These are phyloP conservation scores for Boletellus deceptivus DNA, from an alignment of 1,284 basidiomycete genomes.

Conservation along the genomic window DNA sequence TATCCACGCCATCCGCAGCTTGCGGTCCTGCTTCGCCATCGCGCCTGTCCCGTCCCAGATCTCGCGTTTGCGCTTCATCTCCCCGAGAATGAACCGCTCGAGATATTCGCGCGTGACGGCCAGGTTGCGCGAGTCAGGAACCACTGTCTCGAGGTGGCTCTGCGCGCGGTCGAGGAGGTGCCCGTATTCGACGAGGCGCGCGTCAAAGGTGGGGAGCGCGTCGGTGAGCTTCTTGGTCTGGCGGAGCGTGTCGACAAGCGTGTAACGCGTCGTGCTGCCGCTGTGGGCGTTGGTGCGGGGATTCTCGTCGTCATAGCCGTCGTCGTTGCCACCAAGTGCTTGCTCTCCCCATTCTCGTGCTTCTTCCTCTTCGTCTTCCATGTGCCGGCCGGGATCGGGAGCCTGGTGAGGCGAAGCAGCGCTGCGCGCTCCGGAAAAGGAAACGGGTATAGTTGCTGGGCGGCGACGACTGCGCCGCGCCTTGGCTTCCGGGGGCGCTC, in stretches of 20 bases:
- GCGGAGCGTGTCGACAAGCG: conserved; percentile 30
- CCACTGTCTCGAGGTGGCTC: conserved; percentile 13
- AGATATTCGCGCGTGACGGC: conserved; percentile 27
- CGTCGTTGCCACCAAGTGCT: background rate
- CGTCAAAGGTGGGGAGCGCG: conserved; percentile 20
- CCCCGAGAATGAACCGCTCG: conserved; percentile 24
- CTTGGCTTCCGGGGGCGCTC: background rate
- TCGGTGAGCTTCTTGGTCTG: conserved; percentile 25
- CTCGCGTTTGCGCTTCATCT: conserved; percentile 30
- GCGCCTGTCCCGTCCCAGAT: conserved; percentile 33
- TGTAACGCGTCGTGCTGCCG: conserved; percentile 22
- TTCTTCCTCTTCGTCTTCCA: conserved; percentile 2
- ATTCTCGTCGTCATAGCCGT: conserved; percentile 5
- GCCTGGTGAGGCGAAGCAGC: background rate
- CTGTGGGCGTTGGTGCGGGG: background rate
- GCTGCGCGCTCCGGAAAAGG: background rate
- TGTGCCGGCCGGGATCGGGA: background rate
- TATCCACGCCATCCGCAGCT: conserved; percentile 36
- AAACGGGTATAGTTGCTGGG: background rate
- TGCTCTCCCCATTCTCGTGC: background rate
- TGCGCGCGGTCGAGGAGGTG: conserved; percentile 21
- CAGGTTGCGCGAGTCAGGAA: conserved; percentile 22
- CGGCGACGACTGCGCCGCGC: background rate
- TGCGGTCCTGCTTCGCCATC: conserved; percentile 33
- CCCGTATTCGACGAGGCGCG: conserved; percentile 19